phyloP scores from a whole-genome alignment of 371 early-diverging fungal species.

The Dichotomocladium elegans region DNA sequence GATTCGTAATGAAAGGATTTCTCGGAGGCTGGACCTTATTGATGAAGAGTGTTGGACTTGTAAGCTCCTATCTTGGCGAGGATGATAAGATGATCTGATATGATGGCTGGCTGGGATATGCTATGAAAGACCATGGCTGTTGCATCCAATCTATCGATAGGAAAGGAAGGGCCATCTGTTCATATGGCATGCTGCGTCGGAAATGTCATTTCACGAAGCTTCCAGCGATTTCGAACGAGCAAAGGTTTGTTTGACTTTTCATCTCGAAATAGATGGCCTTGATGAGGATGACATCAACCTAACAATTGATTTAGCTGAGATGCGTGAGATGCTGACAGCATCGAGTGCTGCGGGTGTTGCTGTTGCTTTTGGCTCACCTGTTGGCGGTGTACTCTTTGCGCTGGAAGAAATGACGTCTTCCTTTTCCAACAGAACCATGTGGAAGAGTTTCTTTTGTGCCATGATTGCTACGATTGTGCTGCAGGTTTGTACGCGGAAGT shows the following conservation, averaged over 20 bases:
- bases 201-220: slow-evolving; percentile 81
- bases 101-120: neutral
- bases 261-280: too few relatives aligned
- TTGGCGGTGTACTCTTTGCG: slow-evolving; percentile 95
- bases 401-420: slow-evolving; percentile 95
- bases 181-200: slow-evolving; percentile 92
- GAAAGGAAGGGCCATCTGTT: slow-evolving; percentile 95
- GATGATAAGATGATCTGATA: too few relatives aligned
- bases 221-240: slow-evolving; percentile 79
- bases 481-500: slow-evolving; percentile 45
- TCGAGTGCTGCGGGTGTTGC: slow-evolving; percentile 85
- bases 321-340: slow-evolving; percentile 90
- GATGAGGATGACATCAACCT: neutral
- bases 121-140: slow-evolving; percentile 67
- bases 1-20: slow-evolving; percentile 90
- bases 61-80: slow-evolving; percentile 11
- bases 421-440: slow-evolving; percentile 93
- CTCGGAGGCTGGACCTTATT: slow-evolving; percentile 84
- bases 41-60: slow-evolving; percentile 86
- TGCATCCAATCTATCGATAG: slow-evolving; percentile 86
- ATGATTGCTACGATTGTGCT: slow-evolving; percentile 88
- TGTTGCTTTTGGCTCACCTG: slow-evolving; percentile 33
- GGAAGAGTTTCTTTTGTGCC: slow-evolving; percentile 92
- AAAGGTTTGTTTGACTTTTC: slow-evolving; percentile 68
- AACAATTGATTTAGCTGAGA: slow-evolving; percentile 53